A percentile compares a stretch with the other conserved stretches of the same genome.
Conservation (phyloP, 805 yeast genomes). For the Ogataea paraovalis region DNA sequence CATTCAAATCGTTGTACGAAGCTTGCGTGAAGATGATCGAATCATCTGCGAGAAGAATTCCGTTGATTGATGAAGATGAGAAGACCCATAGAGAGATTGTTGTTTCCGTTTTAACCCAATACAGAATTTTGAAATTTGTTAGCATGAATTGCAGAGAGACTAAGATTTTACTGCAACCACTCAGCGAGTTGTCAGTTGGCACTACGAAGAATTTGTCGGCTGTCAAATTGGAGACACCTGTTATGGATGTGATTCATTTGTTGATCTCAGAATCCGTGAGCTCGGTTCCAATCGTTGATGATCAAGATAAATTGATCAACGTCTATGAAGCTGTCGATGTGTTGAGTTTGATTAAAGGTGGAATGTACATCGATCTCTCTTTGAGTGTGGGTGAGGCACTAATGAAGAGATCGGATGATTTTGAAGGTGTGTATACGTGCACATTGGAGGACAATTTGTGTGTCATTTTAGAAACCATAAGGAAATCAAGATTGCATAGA, state of each 20-base stretch:
- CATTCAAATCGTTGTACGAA: slow-evolving; percentile 82
- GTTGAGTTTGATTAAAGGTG: slow-evolving; percentile 87
- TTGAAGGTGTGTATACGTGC: slow-evolving; percentile 97
- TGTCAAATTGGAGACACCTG: slow-evolving; percentile 87
- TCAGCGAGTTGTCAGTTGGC: slow-evolving; percentile 66
- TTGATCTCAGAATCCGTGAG: slow-evolving; percentile 79
- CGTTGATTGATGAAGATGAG: slow-evolving; percentile 91
- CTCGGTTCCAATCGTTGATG: slow-evolving; percentile 88
- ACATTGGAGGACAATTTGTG: slow-evolving; percentile 81
- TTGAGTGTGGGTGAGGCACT: slow-evolving; percentile 94
- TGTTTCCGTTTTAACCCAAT: slow-evolving; percentile 92
- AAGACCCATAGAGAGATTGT: slow-evolving; percentile 91
- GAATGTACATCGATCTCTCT: slow-evolving; percentile 84
- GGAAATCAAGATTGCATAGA: slow-evolving; percentile 87
- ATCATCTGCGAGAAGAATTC: slow-evolving; percentile 87
- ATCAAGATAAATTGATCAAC: slow-evolving; percentile 61
- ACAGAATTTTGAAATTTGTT: slow-evolving; percentile 91
- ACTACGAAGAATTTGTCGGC: slow-evolving; percentile 57
- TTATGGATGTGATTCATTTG: slow-evolving; percentile 84
- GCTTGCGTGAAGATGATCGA: slow-evolving; percentile 91
- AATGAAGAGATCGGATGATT: slow-evolving; percentile 89
- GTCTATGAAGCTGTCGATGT: slow-evolving; percentile 97
- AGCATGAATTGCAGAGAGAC: slow-evolving; percentile 96
- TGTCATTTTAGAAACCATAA: slow-evolving; percentile 87
- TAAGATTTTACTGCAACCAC: slow-evolving; percentile 70